phyloP scores from a whole-genome alignment of 805 yeast species.

The Clavispora carvajalis region DNA sequence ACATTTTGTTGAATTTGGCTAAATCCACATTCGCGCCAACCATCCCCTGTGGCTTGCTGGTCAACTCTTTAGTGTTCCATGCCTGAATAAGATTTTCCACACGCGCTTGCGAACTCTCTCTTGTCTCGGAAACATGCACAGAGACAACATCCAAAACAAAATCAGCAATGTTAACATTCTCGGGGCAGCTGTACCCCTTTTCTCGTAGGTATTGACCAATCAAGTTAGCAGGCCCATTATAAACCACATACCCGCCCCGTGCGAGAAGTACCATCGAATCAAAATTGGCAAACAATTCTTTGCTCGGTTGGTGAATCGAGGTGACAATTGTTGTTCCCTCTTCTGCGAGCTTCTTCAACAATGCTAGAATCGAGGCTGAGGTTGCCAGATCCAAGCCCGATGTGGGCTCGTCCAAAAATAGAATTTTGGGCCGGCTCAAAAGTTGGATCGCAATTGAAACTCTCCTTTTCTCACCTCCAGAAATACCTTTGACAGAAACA shows the following conservation, averaged over 20 bases:
- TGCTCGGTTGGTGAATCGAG: conserved; percentile 83
- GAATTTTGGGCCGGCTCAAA: conserved; percentile 62
- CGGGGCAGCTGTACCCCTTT: conserved; percentile 55
- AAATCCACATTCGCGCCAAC: conserved; percentile 21
- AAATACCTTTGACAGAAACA: conserved; percentile 34
- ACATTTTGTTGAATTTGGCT: conserved; percentile 31
- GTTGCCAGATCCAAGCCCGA: conserved; percentile 83
- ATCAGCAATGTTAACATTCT: conserved; percentile 67
- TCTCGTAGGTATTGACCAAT: conserved; percentile 44
- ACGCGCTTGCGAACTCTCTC: conserved; percentile 17
- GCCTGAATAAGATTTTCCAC: conserved; percentile 19
- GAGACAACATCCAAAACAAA: conserved; percentile 67
- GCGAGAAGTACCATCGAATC: conserved; percentile 70
- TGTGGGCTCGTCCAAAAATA: conserved; percentile 83
- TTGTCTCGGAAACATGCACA: conserved; percentile 23
- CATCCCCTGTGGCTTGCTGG: conserved; percentile 10
- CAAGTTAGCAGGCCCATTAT: conserved; percentile 49
- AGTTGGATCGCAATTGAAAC: conserved; percentile 79
- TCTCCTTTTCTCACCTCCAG: conserved; percentile 66
- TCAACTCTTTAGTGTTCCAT: conserved; percentile 25
- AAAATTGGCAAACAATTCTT: conserved; percentile 56
- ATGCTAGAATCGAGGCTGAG: conserved; percentile 58
- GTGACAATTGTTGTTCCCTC: conserved; percentile 63
- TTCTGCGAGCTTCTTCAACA: conserved; percentile 54
- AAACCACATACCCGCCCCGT: conserved; percentile 67